These are phyloP conservation scores for Anthracocystis walkeri DNA, from an alignment of 1,284 basidiomycete species.

Conservation along the genomic window DNA sequence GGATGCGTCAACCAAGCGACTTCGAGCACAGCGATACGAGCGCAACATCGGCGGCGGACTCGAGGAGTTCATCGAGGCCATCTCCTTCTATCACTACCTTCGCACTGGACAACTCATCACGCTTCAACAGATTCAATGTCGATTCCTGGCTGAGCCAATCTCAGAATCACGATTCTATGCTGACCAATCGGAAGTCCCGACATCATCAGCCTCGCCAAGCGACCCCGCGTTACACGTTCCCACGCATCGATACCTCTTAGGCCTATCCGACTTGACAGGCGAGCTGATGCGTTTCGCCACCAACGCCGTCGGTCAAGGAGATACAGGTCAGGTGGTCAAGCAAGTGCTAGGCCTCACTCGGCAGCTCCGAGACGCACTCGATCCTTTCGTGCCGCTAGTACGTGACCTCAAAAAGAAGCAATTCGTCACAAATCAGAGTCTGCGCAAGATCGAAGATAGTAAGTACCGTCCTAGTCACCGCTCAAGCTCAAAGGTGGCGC, in stretches of 20 bases:
- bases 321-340: constrained; percentile 37
- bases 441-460: constrained; percentile 96
- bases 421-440: constrained; percentile 81
- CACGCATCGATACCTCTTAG: constrained; percentile 86
- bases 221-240: constrained; percentile 67
- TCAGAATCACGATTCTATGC: constrained; percentile 29
- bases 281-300: constrained; percentile 96
- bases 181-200: neutral
- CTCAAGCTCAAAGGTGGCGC: neutral
- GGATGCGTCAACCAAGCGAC: constrained; percentile 3
- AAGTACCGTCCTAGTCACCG: constrained; percentile 51
- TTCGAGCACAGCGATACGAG: constrained; percentile 54
- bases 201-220: neutral
- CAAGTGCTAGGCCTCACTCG: constrained; percentile 55
- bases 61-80: constrained; percentile 80
- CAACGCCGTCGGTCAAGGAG: constrained; percentile 57
- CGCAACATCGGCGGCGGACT: constrained; percentile 64
- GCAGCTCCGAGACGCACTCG: constrained; percentile 74
- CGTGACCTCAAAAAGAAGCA: constrained; percentile 88
- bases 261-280: constrained; percentile 91
- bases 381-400: constrained; percentile 78
- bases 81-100: constrained; percentile 89
- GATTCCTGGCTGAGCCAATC: constrained; percentile 26
- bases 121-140: constrained; percentile 77
- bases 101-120: constrained; percentile 79